A percentile compares a stretch with the other conserved stretches of the same genome.
These are phyloP conservation scores for Podaxis pistillaris DNA, from an alignment of 768 basidiomycete species.

Conservation along the genomic window DNA sequence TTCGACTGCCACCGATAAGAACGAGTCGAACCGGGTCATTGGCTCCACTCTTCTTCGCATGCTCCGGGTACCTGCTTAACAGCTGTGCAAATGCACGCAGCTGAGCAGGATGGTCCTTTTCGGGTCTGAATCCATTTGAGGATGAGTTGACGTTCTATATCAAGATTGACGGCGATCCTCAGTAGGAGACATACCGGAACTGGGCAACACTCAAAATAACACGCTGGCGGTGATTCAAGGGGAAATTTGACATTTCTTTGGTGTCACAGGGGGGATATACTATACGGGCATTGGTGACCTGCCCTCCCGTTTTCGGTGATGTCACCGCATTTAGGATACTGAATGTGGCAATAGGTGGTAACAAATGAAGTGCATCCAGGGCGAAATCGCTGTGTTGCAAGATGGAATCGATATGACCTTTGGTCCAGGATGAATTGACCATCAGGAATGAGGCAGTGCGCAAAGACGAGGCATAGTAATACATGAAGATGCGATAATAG, in stretches of 20 bases:
- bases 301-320: conserved; percentile 20
- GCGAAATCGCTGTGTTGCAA: conserved; percentile 53
- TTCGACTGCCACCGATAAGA: conserved; percentile 84
- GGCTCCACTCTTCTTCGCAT: conserved; percentile 27
- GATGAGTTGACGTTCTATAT: neutral
- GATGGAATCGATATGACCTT: conserved; percentile 76
- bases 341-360: conserved; percentile 41
- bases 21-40: conserved; percentile 53
- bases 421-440: conserved; percentile 97
- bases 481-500: conserved; percentile 89
- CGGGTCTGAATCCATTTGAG: conserved; percentile 56
- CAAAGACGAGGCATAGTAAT: conserved; percentile 75
- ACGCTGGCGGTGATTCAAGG: conserved; percentile 51
- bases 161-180: neutral
- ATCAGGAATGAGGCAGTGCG: conserved; percentile 73
- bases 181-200: conserved; percentile 63
- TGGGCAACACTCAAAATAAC: conserved; percentile 88
- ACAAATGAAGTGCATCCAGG: conserved; percentile 44
- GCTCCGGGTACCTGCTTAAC: conserved; percentile 58
- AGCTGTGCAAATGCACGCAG: conserved; percentile 66
- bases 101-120: conserved; percentile 90
- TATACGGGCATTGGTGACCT: conserved; percentile 34
- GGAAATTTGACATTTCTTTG: conserved; percentile 57
- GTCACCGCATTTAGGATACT: conserved; percentile 21
- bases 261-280: conserved; percentile 96